A percentile compares a stretch with the other conserved stretches of the same genome.
Evolutionary conservation across 106 monocot genomes (phyloP).

Genomic region (Dioscorea alata): DNA sequence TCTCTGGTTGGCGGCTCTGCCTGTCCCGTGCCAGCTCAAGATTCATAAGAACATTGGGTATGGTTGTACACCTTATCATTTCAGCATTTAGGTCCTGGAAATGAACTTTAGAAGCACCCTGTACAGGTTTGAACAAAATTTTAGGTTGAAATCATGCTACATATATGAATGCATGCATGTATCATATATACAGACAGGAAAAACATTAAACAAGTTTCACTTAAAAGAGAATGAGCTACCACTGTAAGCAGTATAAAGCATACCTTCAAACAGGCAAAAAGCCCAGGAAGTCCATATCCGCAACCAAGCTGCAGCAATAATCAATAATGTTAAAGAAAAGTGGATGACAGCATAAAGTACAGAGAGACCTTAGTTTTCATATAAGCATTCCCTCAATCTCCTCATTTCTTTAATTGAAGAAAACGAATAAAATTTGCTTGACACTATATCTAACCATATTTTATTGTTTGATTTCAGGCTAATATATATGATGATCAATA

Average conservation of each 20-base stretch:
- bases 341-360: no score
- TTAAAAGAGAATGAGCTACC: no score
- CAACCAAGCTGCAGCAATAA: slow-evolving; percentile 67
- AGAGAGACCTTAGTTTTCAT: no score
- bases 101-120: slow-evolving; percentile 90
- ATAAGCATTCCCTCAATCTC: no score
- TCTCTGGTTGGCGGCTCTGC: slow-evolving; percentile 63
- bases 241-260: background rate
- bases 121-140: slow-evolving; percentile 1
- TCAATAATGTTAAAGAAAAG: background rate
- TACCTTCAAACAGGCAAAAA: slow-evolving; percentile 93
- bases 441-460: no score
- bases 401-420: no score
- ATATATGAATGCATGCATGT: no score
- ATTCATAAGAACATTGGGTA: slow-evolving; percentile 81
- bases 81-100: slow-evolving; percentile 93
- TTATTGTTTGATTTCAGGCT: no score
- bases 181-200: background rate
- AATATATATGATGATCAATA: no score
- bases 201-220: background rate
- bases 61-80: slow-evolving; percentile 67
- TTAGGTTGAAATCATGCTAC: no score
- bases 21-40: slow-evolving; percentile 68
- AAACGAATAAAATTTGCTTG: no score
- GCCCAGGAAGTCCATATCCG: slow-evolving; percentile 76